Conservation (phyloP, 495 filamentous ascomycete genomes). For the Xylaria scruposa region DNA sequence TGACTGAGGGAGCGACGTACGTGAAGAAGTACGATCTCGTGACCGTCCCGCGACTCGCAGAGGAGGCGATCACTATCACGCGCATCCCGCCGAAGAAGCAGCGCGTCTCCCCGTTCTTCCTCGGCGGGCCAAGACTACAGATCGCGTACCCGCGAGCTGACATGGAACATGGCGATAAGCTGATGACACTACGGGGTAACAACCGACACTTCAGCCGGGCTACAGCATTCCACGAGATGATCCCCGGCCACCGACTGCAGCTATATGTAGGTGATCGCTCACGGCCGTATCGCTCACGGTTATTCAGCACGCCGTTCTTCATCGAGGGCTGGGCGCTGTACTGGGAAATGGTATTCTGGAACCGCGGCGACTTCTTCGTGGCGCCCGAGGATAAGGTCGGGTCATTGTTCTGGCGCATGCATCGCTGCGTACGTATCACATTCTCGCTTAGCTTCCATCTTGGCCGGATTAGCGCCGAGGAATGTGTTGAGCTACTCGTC, state of each 20-base stretch:
- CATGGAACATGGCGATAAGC: slow-evolving; percentile 57
- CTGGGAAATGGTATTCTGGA: slow-evolving; percentile 59
- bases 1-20: slow-evolving; percentile 48
- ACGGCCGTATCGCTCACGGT: slow-evolving; percentile 48
- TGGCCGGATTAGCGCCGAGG: slow-evolving; percentile 49
- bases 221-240: slow-evolving; percentile 62
- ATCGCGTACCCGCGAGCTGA: slow-evolving; percentile 57
- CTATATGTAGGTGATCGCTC: slow-evolving; percentile 49
- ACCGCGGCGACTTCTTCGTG: slow-evolving; percentile 47
- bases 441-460: slow-evolving; percentile 61
- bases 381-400: slow-evolving; percentile 56
- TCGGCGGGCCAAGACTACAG: slow-evolving; percentile 55
- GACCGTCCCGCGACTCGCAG: slow-evolving; percentile 56
- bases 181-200: slow-evolving; percentile 62
- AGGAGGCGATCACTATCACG: slow-evolving; percentile 57
- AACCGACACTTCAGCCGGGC: slow-evolving; percentile 58
- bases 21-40: slow-evolving; percentile 56
- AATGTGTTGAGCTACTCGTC: slow-evolving; percentile 58
- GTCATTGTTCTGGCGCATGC: slow-evolving; percentile 61
- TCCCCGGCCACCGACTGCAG: slow-evolving; percentile 62
- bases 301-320: slow-evolving; percentile 61
- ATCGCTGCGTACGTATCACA: slow-evolving; percentile 59
- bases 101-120: slow-evolving; percentile 60
- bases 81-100: slow-evolving; percentile 59
- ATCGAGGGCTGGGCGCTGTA: slow-evolving; percentile 63